Base-by-base conservation (phyloP, 139 green algal species). In the Chlamydomonas incerta region DNA sequence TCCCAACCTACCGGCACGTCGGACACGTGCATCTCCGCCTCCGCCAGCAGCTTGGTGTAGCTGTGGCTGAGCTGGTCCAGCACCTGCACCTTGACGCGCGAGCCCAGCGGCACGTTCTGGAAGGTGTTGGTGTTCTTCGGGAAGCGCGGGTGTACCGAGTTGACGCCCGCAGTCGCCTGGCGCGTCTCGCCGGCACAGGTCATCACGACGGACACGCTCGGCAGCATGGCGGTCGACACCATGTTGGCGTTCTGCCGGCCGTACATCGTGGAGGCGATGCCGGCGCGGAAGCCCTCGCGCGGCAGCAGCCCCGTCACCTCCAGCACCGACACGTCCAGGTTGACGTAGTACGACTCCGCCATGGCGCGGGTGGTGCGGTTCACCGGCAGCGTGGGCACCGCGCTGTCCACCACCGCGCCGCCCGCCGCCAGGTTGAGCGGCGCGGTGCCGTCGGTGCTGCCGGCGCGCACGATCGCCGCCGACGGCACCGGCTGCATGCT, bases 241-340 rank as follows among this genome's bases (percentile, higher is more conserved):
- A 79, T 29, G n/a, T 14, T 71, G 26, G 33, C 34, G 47, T 55
- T 26, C 50, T 80, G 74, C 21, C 82, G 47, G 15, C 85, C 85
- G 9, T 81, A 70, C 68, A 92, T 31, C 0, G 52, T 24, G 31
- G 72, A 41, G 8, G 79, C 47, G 21, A 93, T 60, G 31, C 67
- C 71, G 5, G 88, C 83, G 15, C 71, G 72, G 15, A 89, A 29
- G 41, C 90, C 87, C 31, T 83, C 69, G 3, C 86, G 71, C 6
- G 87, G 69, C 18, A 84, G 41, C 65, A 93, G 70, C 67, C 88
- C 88, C 3, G 72, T 57, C 34, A 93, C 87, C 89, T 94, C 89
- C 66, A 94, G 62, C 50, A 94, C 86, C 4, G 66, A 76, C 37
- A 94, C 52, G 26, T 94, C 90, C 79, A 94, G 80, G 31, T 90